These are phyloP conservation scores for Hypoxylon cercidicola DNA, from an alignment of 495 filamentous ascomycete species.

Conservation along the genomic window DNA sequence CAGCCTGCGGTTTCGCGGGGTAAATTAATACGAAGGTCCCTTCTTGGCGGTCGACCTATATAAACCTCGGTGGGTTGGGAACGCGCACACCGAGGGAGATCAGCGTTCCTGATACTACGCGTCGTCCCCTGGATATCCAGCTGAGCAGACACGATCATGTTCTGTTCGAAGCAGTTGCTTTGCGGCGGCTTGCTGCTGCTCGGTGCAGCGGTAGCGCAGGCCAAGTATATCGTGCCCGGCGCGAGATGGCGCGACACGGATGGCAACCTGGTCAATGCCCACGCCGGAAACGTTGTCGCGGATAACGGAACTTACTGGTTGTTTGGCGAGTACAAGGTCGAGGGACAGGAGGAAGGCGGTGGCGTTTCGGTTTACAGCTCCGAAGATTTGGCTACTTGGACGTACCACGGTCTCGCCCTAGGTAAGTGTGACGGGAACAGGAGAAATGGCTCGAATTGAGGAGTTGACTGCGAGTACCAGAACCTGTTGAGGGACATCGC, in stretches of 20 bases:
- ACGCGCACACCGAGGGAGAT: slow-evolving; percentile 11
- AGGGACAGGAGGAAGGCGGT: slow-evolving; percentile 55
- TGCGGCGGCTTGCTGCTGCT: slow-evolving; percentile 31
- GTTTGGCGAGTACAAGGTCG: slow-evolving; percentile 59
- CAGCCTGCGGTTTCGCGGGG: slow-evolving; percentile 10
- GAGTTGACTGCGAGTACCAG: slow-evolving; percentile 24
- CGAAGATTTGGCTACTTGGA: slow-evolving; percentile 55
- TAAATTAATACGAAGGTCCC: slow-evolving; percentile 26
- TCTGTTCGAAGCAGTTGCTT: slow-evolving; percentile 16
- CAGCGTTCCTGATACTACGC: neutral
- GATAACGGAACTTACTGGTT: slow-evolving; percentile 54
- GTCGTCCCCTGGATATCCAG: neutral
- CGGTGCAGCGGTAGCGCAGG: slow-evolving; percentile 25
- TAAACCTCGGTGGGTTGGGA: slow-evolving; percentile 3
- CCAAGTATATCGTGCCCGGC: slow-evolving; percentile 58
- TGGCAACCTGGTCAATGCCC: slow-evolving; percentile 55
- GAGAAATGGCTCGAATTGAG: neutral
- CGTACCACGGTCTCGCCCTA: slow-evolving; percentile 52
- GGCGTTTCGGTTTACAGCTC: slow-evolving; percentile 57
- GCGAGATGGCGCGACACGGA: slow-evolving; percentile 56
- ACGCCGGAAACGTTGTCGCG: slow-evolving; percentile 52
- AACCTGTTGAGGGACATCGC: slow-evolving; percentile 49
- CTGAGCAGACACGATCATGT: slow-evolving; percentile 17
- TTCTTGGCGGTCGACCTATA: slow-evolving; percentile 35
- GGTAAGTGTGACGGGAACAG: slow-evolving; percentile 23